Conservation (phyloP, 768 basidiomycete species). For the Coprinopsis marcescibilis region DNA sequence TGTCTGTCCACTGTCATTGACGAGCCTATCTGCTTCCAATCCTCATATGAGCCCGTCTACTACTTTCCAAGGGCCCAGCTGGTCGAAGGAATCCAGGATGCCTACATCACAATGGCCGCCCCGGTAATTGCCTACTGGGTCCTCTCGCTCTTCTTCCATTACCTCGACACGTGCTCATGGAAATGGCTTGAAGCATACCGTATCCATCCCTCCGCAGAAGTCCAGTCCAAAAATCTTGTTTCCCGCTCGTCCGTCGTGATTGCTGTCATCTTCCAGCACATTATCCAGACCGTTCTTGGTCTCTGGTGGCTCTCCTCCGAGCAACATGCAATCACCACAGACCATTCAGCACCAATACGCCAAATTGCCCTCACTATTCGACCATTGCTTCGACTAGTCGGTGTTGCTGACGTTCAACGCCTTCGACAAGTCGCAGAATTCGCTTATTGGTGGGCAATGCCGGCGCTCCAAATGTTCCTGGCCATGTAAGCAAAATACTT, state of each 20-base stretch:
- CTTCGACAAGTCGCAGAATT: slow-evolving; percentile 45
- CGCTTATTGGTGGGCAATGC: slow-evolving; percentile 93
- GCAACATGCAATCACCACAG: slow-evolving; percentile 18
- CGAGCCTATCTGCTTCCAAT: slow-evolving; percentile 31
- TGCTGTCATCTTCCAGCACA: slow-evolving; percentile 84
- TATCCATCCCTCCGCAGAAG: slow-evolving; percentile 84
- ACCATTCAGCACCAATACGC: slow-evolving; percentile 41
- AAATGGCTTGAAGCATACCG: slow-evolving; percentile 77
- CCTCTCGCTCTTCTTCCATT: slow-evolving; percentile 73
- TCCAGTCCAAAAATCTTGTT: slow-evolving; percentile 67
- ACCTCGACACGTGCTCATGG: slow-evolving; percentile 72
- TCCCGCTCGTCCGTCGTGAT: slow-evolving; percentile 64
- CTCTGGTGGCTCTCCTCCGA: slow-evolving; percentile 56
- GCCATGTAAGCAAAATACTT: slow-evolving; percentile 65
- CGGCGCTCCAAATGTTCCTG: slow-evolving; percentile 59
- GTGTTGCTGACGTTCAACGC: slow-evolving; percentile 2
- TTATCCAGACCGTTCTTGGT: slow-evolving; percentile 76
- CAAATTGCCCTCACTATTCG: slow-evolving; percentile 34
- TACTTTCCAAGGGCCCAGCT: slow-evolving; percentile 39
- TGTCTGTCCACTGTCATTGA: slow-evolving; percentile 27
- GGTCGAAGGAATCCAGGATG: slow-evolving; percentile 61
- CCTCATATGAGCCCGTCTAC: slow-evolving; percentile 47
- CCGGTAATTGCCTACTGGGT: slow-evolving; percentile 86
- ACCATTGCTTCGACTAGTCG: slow-evolving; percentile 23
- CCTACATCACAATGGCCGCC: slow-evolving; percentile 59